A percentile compares a stretch with the other conserved stretches of the same genome.
Conservation (phyloP, 768 basidiomycete genomes). For the Phlegmacium glaucopus region DNA sequence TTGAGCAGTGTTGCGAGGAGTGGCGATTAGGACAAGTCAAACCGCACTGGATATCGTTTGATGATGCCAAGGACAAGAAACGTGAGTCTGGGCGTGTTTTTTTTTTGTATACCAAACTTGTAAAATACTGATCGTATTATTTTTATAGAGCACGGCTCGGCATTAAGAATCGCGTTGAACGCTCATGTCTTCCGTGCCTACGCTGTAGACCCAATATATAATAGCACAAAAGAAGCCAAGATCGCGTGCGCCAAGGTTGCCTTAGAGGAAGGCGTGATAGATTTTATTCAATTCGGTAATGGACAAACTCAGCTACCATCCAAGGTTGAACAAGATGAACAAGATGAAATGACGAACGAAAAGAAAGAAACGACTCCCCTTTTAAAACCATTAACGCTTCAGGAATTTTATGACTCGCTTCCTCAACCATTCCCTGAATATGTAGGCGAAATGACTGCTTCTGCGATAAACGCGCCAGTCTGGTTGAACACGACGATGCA, state of each 20-base stretch:
- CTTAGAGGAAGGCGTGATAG: constrained; percentile 48
- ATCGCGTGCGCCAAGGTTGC: constrained; percentile 52
- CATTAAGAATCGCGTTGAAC: constrained; percentile 52
- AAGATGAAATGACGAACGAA: constrained; percentile 7
- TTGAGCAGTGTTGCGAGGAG: constrained; percentile 51
- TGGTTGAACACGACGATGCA: constrained; percentile 53
- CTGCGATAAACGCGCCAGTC: constrained; percentile 51
- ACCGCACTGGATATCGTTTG: constrained; percentile 51
- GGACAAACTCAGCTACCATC: constrained; percentile 40
- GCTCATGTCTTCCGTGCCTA: constrained; percentile 47
- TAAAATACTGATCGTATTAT: not conserved
- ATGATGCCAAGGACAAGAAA: constrained; percentile 40
- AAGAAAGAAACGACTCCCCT: constrained; percentile 7
- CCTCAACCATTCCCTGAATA: constrained; percentile 61
- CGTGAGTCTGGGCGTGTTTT: constrained; percentile 29
- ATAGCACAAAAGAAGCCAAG: constrained; percentile 42
- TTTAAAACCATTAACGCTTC: constrained; percentile 37
- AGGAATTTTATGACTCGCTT: constrained; percentile 60
- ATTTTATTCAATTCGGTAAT: constrained; percentile 55
- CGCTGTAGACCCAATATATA: constrained; percentile 44
- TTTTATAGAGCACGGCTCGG: constrained; percentile 48
- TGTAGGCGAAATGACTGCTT: constrained; percentile 40
- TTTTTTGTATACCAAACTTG: not conserved
- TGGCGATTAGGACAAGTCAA: constrained; percentile 51
- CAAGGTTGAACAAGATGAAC: constrained; percentile 13